These are phyloP conservation scores for Corrigiola litoralis DNA, from an alignment of 179 eudicot species.

Conservation along the genomic window DNA sequence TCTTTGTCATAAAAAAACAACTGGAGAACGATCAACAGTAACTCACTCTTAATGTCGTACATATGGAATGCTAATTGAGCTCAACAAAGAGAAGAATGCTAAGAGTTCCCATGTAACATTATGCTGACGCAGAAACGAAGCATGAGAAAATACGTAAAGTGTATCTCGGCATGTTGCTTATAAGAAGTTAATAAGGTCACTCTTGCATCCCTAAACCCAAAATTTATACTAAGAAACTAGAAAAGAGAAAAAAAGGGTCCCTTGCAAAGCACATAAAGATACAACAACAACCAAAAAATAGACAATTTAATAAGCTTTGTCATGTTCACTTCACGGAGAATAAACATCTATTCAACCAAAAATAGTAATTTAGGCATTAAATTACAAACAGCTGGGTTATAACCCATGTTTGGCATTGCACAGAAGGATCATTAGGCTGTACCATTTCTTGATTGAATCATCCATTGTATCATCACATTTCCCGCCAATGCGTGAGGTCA, in stretches of 20 bases:
- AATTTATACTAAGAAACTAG: too few relatives aligned
- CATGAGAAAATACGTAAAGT: not conserved
- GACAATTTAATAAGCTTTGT: too few relatives aligned
- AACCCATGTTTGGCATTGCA: not conserved
- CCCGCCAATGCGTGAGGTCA: slow-evolving; percentile 63
- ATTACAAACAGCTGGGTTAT: not conserved
- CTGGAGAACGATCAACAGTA: too few relatives aligned
- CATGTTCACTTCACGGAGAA: not conserved
- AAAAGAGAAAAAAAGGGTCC: too few relatives aligned
- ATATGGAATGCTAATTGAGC: too few relatives aligned
- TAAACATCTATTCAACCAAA: not conserved
- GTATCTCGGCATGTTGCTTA: not conserved
- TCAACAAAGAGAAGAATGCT: not conserved
- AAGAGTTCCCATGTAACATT: not conserved
- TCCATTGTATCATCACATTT: slow-evolving; percentile 70
- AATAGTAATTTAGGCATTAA: not conserved
- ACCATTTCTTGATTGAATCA: slow-evolving; percentile 93
- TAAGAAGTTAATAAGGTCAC: not conserved
- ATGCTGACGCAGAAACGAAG: not conserved
- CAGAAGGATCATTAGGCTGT: slow-evolving; percentile 7
- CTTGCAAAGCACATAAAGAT: too few relatives aligned
- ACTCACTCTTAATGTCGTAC: too few relatives aligned
- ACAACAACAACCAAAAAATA: too few relatives aligned
- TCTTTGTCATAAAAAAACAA: too few relatives aligned
- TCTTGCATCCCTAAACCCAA: too few relatives aligned